phyloP scores from a whole-genome alignment of 192 early-diverging fungal genomes.

The Backusella circina region DNA sequence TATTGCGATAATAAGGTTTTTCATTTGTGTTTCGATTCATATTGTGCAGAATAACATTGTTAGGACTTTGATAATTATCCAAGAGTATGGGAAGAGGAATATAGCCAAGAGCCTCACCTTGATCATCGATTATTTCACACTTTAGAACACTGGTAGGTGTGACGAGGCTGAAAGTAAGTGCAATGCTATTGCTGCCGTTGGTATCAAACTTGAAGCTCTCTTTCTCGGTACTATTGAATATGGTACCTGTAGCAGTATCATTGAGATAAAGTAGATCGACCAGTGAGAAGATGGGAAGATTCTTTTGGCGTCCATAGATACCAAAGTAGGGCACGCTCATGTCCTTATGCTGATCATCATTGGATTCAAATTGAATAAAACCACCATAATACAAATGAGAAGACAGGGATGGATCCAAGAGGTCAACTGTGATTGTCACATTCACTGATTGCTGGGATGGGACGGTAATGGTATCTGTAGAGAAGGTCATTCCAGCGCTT shows the following conservation, averaged over 20 bases:
- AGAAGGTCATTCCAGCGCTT: constrained; percentile 15
- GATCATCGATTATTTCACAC: constrained; percentile 12
- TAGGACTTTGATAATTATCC: constrained; percentile 9
- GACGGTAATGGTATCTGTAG: constrained; percentile 11
- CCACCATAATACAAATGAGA: constrained; percentile 44
- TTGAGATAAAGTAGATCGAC: neutral
- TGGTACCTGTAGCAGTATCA: neutral
- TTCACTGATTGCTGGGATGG: constrained; percentile 2
- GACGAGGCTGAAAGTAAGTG: constrained; percentile 11
- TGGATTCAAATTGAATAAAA: constrained; percentile 37
- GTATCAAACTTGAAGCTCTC: neutral
- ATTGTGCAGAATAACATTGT: neutral
- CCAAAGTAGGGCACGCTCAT: constrained; percentile 46
- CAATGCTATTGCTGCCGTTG: neutral
- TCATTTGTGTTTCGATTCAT: constrained; percentile 4
- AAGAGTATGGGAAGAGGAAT: neutral
- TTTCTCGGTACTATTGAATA: neutral
- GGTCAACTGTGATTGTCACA: constrained; percentile 11
- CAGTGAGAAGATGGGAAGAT: constrained; percentile 39
- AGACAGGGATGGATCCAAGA: constrained; percentile 2
- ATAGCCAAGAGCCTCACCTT: constrained; percentile 6
- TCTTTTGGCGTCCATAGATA: constrained; percentile 36
- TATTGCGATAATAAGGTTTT: neutral
- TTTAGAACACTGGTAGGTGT: constrained; percentile 14
- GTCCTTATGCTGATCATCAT: neutral